Base-by-base conservation (phyloP, 1,139 yeast species). In the Williopsis jadinii region DNA sequence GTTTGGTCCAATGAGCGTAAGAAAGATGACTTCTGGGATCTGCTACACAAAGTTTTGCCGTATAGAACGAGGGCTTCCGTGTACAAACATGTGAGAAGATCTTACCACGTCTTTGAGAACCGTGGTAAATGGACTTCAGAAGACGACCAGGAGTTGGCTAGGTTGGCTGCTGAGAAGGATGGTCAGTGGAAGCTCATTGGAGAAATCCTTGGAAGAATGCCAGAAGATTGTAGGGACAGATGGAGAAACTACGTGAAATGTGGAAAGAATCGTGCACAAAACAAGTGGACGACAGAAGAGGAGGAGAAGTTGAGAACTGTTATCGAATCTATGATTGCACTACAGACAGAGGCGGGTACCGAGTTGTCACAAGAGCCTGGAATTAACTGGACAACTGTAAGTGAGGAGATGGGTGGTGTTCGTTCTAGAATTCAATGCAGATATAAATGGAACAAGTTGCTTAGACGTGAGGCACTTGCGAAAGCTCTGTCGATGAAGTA, bases 241-340 rank as follows among this genome's bases (percentile, higher is more conserved):
- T 90, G 95, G 95, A 73, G 97, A 61, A 90, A 90, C 61, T 90
- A 90, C 57, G 84, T 88, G 47, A 88, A 88, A 60, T 88, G 97
- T 65, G 97, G 97, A 28, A 69, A 68, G 12, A 76, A 75, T 43
- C 70, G 97, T 49, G 75, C 78, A 12, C 73, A 75, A 39, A 82
- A 85, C 60, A 84, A 83, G 58, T 90, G 97, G 97, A 67, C 81
- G 0, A 59, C 62, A 1, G 80, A 75, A 34, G 96, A 88, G 57
- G 97, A 88, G 58, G 69, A 67, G 24, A 64, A 66, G 39, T 66
- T 90, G 47, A 71, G 73, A 41, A 62, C 65, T 11, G 78, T 85
- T 15, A 82, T 88, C 11, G 57, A 68, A 2, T 61, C 61, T 34
- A 59, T 72, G 51, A 41, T 64, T 31, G 42, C 45, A 34, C 49